Evolutionary conservation across 1,284 basidiomycete species (phyloP).

Genomic region (Chondrostereum purpureum): DNA sequence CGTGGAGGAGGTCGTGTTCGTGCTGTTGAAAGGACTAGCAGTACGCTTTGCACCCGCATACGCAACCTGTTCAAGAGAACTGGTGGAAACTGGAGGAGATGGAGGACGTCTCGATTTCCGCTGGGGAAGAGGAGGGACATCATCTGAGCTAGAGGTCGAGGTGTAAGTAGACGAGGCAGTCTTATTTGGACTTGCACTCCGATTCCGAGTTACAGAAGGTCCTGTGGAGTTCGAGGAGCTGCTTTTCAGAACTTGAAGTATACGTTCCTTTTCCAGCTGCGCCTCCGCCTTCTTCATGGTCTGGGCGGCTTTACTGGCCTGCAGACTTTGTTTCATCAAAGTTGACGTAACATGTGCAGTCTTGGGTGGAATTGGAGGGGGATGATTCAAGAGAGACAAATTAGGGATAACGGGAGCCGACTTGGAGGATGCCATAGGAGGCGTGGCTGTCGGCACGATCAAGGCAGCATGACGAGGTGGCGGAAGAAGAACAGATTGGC

Average conservation of each 20-base stretch:
- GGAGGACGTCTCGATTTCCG: slow-evolving; percentile 16
- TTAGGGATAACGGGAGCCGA: slow-evolving; percentile 9
- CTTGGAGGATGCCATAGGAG: slow-evolving; percentile 16
- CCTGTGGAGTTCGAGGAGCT: slow-evolving; percentile 22
- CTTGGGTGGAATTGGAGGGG: slow-evolving; percentile 20
- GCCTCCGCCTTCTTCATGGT: slow-evolving; percentile 61
- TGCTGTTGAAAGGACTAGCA: slow-evolving; percentile 17
- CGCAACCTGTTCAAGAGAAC: slow-evolving; percentile 37
- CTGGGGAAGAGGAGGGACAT: slow-evolving; percentile 24
- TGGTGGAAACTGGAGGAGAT: slow-evolving; percentile 33
- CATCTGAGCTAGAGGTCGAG: slow-evolving; percentile 10
- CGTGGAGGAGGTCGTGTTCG: slow-evolving; percentile 7
- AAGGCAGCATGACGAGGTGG: slow-evolving; percentile 20
- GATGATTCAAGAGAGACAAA: slow-evolving; percentile 15
- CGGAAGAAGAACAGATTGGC: neutral
- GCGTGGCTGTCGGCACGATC: slow-evolving; percentile 20
- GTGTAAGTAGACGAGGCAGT: slow-evolving; percentile 8
- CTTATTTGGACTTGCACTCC: slow-evolving; percentile 25
- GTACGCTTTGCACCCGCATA: slow-evolving; percentile 27
- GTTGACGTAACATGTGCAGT: slow-evolving; percentile 42
- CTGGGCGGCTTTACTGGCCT: slow-evolving; percentile 63
- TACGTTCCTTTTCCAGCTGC: slow-evolving; percentile 58
- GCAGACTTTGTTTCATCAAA: slow-evolving; percentile 63
- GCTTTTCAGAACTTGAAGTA: slow-evolving; percentile 63
- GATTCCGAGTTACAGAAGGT: slow-evolving; percentile 14